Evolutionary conservation across 225 moss, liverwort and hornwort species (phyloP).

Genomic region (Antitrichia curtipendula): DNA sequence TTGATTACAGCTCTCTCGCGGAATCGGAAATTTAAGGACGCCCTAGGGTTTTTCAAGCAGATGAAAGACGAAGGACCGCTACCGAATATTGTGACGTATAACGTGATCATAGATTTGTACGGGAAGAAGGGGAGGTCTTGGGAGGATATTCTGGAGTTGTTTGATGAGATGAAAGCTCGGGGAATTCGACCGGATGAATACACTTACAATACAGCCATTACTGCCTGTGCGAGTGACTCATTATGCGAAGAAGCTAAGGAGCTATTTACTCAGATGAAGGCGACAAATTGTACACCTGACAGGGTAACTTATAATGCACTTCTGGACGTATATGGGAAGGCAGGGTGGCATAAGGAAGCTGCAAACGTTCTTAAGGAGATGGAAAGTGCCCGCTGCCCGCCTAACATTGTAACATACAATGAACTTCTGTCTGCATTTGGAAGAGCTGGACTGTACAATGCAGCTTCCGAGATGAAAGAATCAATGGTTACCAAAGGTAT

Average conservation of each 20-base stretch:
- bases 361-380: slow-evolving; percentile 66
- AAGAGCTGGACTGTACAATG: slow-evolving; percentile 62
- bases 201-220: slow-evolving; percentile 87
- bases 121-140: slow-evolving; percentile 91
- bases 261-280: slow-evolving; percentile 71
- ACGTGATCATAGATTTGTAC: slow-evolving; percentile 81
- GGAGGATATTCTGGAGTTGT: slow-evolving; percentile 58
- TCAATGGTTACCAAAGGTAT: slow-evolving; percentile 62
- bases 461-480: slow-evolving; percentile 74
- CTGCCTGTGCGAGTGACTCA: slow-evolving; percentile 65
- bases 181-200: slow-evolving; percentile 81
- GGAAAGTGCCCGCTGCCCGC: slow-evolving; percentile 61
- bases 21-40: slow-evolving; percentile 56
- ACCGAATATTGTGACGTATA: slow-evolving; percentile 89
- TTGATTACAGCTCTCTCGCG: slow-evolving; percentile 65
- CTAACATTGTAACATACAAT: slow-evolving; percentile 81
- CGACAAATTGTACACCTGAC: slow-evolving; percentile 55
- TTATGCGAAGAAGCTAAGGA: slow-evolving; percentile 68
- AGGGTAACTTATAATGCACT: slow-evolving; percentile 91
- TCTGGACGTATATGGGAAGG: slow-evolving; percentile 96
- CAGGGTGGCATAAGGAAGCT: slow-evolving; percentile 87
- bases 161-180: slow-evolving; percentile 49
- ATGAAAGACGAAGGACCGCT: slow-evolving; percentile 81
- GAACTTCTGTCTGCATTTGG: slow-evolving; percentile 90
- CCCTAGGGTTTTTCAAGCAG: slow-evolving; percentile 52